Evolutionary conservation across 768 basidiomycete species (phyloP).

Genomic region (Paxillus rubicundulus): DNA sequence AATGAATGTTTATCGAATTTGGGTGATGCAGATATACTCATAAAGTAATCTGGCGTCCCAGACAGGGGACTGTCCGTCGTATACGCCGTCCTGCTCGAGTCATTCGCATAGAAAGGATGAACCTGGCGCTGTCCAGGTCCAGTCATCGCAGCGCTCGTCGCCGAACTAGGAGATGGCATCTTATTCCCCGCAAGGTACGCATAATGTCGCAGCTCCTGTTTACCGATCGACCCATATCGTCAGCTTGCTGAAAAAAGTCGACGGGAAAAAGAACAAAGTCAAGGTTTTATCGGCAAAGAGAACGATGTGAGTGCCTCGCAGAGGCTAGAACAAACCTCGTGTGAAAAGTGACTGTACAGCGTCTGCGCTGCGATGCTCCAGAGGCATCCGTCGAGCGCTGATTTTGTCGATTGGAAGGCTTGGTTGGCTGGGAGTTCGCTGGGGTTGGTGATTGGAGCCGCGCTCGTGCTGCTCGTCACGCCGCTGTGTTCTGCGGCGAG

Average conservation of each 20-base stretch:
- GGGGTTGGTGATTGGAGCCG: constrained; percentile 7
- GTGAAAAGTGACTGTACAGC: constrained; percentile 35
- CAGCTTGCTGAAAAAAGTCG: constrained; percentile 6
- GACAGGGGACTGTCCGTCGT: constrained; percentile 8
- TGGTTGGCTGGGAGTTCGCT: constrained; percentile 19
- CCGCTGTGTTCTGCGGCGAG: constrained; percentile 3
- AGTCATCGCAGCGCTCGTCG: neutral
- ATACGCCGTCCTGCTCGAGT: constrained; percentile 24
- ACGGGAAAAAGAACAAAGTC: constrained; percentile 3
- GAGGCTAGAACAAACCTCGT: constrained; percentile 37
- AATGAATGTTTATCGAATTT: constrained; percentile 44
- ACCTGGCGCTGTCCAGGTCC: neutral
- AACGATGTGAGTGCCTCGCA: neutral
- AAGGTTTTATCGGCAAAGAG: neutral
- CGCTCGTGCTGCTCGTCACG: neutral
- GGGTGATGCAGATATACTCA: constrained; percentile 37
- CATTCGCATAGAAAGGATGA: constrained; percentile 24
- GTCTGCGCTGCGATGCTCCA: constrained; percentile 41
- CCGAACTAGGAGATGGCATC: constrained; percentile 7
- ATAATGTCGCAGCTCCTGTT: constrained; percentile 43
- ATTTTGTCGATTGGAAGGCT: constrained; percentile 28
- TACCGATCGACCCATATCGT: constrained; percentile 35
- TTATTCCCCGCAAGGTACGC: constrained; percentile 42
- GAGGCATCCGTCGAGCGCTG: constrained; percentile 23
- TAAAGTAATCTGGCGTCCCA: constrained; percentile 30